These are phyloP conservation scores for Tuber aestivum DNA, from an alignment of 495 filamentous ascomycete genomes.

Conservation along the genomic window DNA sequence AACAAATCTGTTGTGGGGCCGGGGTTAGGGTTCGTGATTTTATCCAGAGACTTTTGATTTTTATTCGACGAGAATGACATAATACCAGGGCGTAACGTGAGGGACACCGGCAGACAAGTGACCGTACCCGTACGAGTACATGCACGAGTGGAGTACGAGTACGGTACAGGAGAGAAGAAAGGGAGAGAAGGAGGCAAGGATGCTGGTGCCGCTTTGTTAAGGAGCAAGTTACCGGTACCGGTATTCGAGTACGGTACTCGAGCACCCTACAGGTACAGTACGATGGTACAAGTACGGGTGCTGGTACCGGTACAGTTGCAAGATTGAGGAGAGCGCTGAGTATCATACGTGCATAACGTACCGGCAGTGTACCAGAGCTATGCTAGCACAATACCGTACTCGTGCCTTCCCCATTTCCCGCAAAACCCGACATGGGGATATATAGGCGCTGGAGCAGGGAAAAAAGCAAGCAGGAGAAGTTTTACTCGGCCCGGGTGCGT, in stretches of 20 bases:
- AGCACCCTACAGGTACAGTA: no score
- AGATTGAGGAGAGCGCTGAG: background rate
- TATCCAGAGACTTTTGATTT: background rate
- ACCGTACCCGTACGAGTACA: background rate
- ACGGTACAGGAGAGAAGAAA: no score
- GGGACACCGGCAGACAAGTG: background rate
- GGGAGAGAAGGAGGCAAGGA: conserved; percentile 8
- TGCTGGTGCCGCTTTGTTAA: conserved; percentile 1
- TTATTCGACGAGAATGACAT: background rate
- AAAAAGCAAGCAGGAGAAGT: no score
- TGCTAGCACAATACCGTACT: no score
- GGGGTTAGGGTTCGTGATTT: background rate
- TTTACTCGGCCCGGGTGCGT: no score
- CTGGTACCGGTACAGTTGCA: background rate
- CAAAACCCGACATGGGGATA: conserved; percentile 12
- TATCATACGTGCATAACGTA: conserved; percentile 8
- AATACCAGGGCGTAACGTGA: background rate
- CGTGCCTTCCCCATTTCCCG: conserved; percentile 14
- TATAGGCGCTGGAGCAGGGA: no score
- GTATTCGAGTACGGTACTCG: no score
- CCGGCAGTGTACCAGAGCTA: no score
- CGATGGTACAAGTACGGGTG: no score
- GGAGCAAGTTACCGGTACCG: no score
- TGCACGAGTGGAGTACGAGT: no score
- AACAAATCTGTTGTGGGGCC: background rate